These are phyloP conservation scores for Circinella umbellata DNA, from an alignment of 371 early-diverging fungal genomes.

Conservation along the genomic window DNA sequence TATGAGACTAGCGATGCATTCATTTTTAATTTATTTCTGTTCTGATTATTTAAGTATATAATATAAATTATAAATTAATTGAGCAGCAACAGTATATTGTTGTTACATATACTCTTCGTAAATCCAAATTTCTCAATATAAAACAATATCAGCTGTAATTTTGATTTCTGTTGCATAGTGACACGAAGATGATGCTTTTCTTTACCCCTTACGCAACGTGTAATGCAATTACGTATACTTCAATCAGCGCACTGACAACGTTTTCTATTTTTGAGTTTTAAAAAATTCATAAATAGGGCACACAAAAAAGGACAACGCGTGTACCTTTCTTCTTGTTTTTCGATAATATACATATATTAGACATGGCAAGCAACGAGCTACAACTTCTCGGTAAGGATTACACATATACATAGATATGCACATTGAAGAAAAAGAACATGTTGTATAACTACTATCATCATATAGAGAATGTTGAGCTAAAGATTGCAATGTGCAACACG, in stretches of 20 bases:
- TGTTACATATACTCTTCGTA: no score
- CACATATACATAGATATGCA: background rate
- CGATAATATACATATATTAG: background rate
- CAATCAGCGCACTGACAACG: constrained; percentile 3
- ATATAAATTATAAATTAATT: no score
- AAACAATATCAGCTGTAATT: background rate
- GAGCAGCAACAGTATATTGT: no score
- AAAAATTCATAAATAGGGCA: background rate
- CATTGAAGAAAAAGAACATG: background rate
- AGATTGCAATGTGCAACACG: constrained; percentile 82
- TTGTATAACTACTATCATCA: background rate
- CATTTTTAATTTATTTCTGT: no score
- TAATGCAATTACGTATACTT: constrained; percentile 3
- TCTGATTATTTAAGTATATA: no score
- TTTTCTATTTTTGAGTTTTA: constrained; percentile 6
- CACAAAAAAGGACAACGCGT: background rate
- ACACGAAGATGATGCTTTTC: background rate
- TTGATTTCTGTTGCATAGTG: background rate
- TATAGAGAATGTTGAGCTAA: constrained; percentile 85
- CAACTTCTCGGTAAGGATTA: constrained; percentile 40
- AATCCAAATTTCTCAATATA: no score
- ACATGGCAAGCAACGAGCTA: constrained; percentile 39
- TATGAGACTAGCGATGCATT: no score
- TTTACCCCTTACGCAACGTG: background rate
- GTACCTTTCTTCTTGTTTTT: constrained; percentile 2